Base-by-base conservation (phyloP, 1,284 basidiomycete genomes). In the Pseudozyma flocculosa region DNA sequence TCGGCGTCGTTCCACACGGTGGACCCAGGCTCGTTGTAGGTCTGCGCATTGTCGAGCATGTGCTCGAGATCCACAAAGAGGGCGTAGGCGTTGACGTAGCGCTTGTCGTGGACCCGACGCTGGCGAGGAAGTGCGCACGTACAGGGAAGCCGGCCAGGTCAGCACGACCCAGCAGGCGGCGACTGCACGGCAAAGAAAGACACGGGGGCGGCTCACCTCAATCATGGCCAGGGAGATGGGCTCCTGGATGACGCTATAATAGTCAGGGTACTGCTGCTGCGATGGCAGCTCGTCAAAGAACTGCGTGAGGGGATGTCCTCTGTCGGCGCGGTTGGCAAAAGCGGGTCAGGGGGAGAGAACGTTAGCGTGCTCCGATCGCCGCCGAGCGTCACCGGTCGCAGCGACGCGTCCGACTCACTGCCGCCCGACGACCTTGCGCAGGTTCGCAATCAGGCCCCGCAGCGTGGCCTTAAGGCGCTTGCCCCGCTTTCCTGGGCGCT, bases 11-110 rank as follows among this genome's bases (percentile, higher is more conserved):
- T 49, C 72, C 70, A 75, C 21, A 75, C 54, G 4, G 46, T 40
- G 17, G 65, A 61, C 17, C 61, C 52, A 14, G 68, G 65, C 44
- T 71, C 61, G 38, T 75, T 74, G 57, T 62, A 78, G 39, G 60
- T 61, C 50, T 73, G 57, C 13, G 75, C 75, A 48, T 78, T 78
- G 61, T 62, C 61, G 42, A 75, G 63, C 74, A 78, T 78, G 23
- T 60, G 57, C 42, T 64, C 53, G 30, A 78, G 47, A 36, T 75
- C 74, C 21, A 44, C 34, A 43, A 75, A 61, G 17, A 75, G 59
- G 8, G 68, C 68, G 38, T 73, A 47, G 0, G 72, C 61, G 36
- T 69, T 75, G 46, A 68, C 60, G 58, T 76, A 78, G 36, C 34
- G 48, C 38, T 70, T 75, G 17, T 51, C 45, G n/a, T 48, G 52